These are phyloP conservation scores for Tetrapisispora arboricola DNA, from an alignment of 805 yeast species.

Conservation along the genomic window DNA sequence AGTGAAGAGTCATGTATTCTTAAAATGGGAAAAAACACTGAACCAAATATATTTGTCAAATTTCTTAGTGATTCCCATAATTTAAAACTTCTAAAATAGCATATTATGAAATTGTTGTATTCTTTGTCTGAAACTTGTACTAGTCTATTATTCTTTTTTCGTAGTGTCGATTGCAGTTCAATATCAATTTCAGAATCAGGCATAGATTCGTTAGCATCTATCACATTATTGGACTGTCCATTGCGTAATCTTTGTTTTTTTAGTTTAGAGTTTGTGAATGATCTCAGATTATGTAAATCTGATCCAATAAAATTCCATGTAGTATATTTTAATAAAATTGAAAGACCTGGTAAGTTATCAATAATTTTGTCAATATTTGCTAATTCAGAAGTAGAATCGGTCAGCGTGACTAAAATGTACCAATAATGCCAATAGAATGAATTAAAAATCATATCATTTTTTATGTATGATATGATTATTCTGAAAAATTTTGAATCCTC, in stretches of 20 bases:
- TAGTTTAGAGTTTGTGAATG: constrained; percentile 4
- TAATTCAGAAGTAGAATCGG: neutral
- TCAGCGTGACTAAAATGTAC: constrained; percentile 15
- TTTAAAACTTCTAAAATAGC: constrained; percentile 16
- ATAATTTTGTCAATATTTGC: neutral
- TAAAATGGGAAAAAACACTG: constrained; percentile 7
- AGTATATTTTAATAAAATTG: constrained; percentile 12
- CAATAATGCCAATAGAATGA: constrained; percentile 29
- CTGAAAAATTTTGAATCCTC: constrained; percentile 15
- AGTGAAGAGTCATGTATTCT: constrained; percentile 17
- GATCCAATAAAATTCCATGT: constrained; percentile 10
- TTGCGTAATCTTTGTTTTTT: constrained; percentile 3
- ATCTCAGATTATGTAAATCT: constrained; percentile 15
- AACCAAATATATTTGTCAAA: constrained; percentile 10
- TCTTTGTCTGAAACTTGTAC: neutral
- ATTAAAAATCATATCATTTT: constrained; percentile 19
- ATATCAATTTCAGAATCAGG: constrained; percentile 1
- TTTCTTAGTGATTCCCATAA: constrained; percentile 21
- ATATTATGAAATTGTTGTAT: constrained; percentile 17
- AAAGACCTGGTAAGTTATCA: constrained; percentile 13
- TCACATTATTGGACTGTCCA: neutral
- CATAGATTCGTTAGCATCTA: constrained; percentile 4
- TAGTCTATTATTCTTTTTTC: neutral
- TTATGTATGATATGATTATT: constrained; percentile 24
- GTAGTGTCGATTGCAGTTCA: neutral